These are phyloP conservation scores for Kregervanrija delftensis DNA, from an alignment of 805 yeast species.

Conservation along the genomic window DNA sequence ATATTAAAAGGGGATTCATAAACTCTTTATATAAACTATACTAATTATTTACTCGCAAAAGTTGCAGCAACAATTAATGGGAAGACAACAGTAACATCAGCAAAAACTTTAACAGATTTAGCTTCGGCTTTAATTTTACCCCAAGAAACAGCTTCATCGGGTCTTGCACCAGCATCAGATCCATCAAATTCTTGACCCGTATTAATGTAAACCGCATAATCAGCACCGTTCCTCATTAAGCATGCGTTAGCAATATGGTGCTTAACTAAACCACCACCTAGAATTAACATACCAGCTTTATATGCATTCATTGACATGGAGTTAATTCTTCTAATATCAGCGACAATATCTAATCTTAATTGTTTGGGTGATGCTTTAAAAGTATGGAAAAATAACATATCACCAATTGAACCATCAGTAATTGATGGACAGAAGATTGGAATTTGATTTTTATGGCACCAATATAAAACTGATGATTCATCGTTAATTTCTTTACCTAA, in stretches of 20 bases:
- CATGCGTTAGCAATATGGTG: constrained; percentile 98
- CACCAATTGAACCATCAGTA: constrained; percentile 98
- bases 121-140: constrained; percentile 98
- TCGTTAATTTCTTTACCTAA: constrained; percentile 93
- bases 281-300: constrained; percentile 89
- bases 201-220: constrained; percentile 92
- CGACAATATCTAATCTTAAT: constrained; percentile 84
- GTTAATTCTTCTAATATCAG: constrained; percentile 87
- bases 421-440: constrained; percentile 97
- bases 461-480: constrained; percentile 87
- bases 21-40: not conserved
- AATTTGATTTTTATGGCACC: constrained; percentile 96
- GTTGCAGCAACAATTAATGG: constrained; percentile 98
- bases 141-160: constrained; percentile 98
- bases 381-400: constrained; percentile 97
- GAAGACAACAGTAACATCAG: constrained; percentile 91
- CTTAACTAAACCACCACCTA: constrained; percentile 95
- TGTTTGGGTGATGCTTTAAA: constrained; percentile 90
- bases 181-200: constrained; percentile 99
- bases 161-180: constrained; percentile 98
- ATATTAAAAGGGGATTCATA: not conserved
- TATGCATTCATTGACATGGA: constrained; percentile 93
- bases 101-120: constrained; percentile 81
- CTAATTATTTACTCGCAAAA: constrained; percentile 55
- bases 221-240: constrained; percentile 99